Base-by-base conservation (phyloP, 371 early-diverging fungal species). In the Mucor indicus region DNA sequence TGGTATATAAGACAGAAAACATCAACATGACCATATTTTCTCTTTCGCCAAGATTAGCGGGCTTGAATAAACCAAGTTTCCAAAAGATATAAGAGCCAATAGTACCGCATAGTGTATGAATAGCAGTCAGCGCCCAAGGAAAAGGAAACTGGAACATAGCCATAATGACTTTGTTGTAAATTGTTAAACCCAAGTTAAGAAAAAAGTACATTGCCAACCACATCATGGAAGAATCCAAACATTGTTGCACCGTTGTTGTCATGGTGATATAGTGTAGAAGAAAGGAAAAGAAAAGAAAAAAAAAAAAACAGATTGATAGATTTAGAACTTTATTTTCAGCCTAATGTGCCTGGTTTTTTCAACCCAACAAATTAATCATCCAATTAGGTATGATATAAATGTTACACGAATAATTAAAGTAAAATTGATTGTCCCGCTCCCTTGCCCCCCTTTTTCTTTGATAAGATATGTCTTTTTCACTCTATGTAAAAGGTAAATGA, bases 61-160 rank as follows among this genome's bases (percentile, higher is more conserved):
- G 91, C 35, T 68, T 67, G 53, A 89, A 89, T 19, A 73, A 42
- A 8, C 84, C 87, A 22, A 67, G 19, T 44, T 59, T 52, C 37
- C 62, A 76, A 39, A 87, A 79, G 12, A 69, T 40, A 37, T 70
- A 77, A 43, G 77, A 79, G 1, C 91, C 91, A 21, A 87, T 62
- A 10, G 83, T 77, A 43, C 88, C 81, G 39, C 83, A 80, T 12
- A 91, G 57, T 1, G 87, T 84, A 56, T 95, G 95, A 45, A 91
- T 77, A 8, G 89, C 91, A 0, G 95, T 92, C 9, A 95, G 62
- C 6, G 87, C 82, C 95, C 95, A 94, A 6, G 95, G 95, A 57
- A 85, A 92, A 13, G 80, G 78, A 60, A 92, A 95, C 19, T 77
- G 60, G 54, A 85, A 81, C 45, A 81, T 68, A 51, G 82, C 76